Conservation (phyloP, 495 filamentous ascomycete species). For the Glutinoglossum americanum region DNA sequence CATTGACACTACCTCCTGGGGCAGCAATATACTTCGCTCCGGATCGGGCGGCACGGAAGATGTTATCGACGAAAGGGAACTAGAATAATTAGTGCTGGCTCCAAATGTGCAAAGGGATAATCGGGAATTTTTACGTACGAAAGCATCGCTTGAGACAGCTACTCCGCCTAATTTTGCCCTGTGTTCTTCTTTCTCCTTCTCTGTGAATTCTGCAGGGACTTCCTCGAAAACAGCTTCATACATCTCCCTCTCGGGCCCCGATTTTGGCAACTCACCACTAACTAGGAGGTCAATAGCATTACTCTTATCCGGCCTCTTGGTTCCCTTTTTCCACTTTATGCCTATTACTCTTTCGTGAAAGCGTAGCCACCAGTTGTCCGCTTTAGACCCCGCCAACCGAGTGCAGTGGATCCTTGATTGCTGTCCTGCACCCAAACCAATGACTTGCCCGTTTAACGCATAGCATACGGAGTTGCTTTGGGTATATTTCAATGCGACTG, state of each 20-base stretch:
- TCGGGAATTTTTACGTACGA: too few relatives aligned
- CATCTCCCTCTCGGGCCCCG: slow-evolving; percentile 55
- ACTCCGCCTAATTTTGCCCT: slow-evolving; percentile 59
- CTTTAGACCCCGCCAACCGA: slow-evolving; percentile 92
- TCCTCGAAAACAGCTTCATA: slow-evolving; percentile 85
- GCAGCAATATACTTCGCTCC: too few relatives aligned
- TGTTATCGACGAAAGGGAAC: too few relatives aligned
- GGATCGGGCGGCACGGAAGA: too few relatives aligned
- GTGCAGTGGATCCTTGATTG: slow-evolving; percentile 98
- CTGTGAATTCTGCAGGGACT: slow-evolving; percentile 64
- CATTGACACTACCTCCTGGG: too few relatives aligned
- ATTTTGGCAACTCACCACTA: slow-evolving; percentile 64
- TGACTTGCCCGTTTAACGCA: slow-evolving; percentile 78
- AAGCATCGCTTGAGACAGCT: slow-evolving; percentile 78
- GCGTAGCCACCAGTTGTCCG: slow-evolving; percentile 98
- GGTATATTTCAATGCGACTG: slow-evolving; percentile 92
- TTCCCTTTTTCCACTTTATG: slow-evolving; percentile 92
- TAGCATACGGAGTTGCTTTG: slow-evolving; percentile 99
- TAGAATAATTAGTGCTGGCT: too few relatives aligned
- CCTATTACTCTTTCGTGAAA: slow-evolving; percentile 73
- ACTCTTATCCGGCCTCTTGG: slow-evolving; percentile 89
- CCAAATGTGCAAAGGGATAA: too few relatives aligned
- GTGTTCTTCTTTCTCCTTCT: slow-evolving; percentile 70
- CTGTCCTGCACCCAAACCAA: slow-evolving; percentile 88
- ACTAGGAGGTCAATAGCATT: slow-evolving; percentile 94